Evolutionary conservation across 2,329 filamentous ascomycete species (phyloP), one percentile per base, ranked within the genome.

Genomic region (Aspergillus sp.): DNA sequence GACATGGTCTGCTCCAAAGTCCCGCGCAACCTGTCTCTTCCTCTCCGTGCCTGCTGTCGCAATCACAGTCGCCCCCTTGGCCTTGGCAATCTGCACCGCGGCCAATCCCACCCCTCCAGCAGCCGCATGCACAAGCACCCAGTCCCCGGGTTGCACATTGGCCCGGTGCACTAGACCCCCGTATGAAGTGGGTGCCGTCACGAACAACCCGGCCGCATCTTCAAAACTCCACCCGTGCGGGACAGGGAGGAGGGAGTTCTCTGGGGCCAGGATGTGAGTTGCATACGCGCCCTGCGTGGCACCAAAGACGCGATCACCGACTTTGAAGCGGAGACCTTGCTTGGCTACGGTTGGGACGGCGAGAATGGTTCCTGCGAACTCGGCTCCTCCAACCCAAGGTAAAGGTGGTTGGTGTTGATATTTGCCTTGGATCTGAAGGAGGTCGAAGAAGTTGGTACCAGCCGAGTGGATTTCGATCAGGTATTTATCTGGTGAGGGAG

Each of bases 381-480:
- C 91, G 60, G 81, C 80, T 48, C 91, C 91, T 0, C 88, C 82
- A 39, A 91, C 72, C 90, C 90, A 95, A 29, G 90, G 90, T 39
- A 96, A 83, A 0, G 86, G 82, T 0, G 90, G 90, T 59, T 96
- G 90, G 63, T 88, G 79, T 64, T 97, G 91, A 70, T 97, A 97
- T 79, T 94, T 95, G 44, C 91, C 91, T 61, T 89, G 85, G 61
- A 96, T 89, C 64, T 97, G 91, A 43, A 97, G 81, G 45, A 95
- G 86, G 66, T 97, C 91, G 74, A 96, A 97, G 78, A 97, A 97
- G 72, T 97, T 97, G 59, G 88, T 88, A 13, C 89, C 91, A 0
- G 86, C 79, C 37, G 91, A 88, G 68, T 89, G 87, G 58, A 97
- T 86, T 60, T 83, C 79, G 63, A 97, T 86, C 51, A 94, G 76